Conservation (phyloP, 352 stramenopile genomes). For the Globisporangium orthogonon region DNA sequence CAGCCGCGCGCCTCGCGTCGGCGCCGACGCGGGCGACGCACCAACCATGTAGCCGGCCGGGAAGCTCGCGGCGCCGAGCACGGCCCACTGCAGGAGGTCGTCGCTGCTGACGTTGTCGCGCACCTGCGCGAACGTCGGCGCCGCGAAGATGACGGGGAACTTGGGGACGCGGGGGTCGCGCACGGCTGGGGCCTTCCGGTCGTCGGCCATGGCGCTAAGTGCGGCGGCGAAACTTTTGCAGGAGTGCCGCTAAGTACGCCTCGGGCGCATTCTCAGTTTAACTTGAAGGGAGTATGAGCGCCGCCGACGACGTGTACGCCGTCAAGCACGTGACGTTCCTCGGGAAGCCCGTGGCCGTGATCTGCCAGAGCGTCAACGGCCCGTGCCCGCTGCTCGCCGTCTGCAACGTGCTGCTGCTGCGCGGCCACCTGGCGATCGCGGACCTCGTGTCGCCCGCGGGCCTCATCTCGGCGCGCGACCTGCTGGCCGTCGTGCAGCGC, state of each 20-base stretch:
- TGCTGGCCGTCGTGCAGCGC: constrained; percentile 89
- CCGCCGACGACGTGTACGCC: constrained; percentile 52
- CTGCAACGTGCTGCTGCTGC: constrained; percentile 94
- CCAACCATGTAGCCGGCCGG: constrained; percentile 69
- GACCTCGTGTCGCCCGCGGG: constrained; percentile 34
- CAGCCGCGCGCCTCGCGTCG: neutral
- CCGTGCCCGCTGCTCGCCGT: constrained; percentile 96
- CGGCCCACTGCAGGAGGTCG: constrained; percentile 38
- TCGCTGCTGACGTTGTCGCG: constrained; percentile 42
- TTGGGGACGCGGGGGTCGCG: constrained; percentile 51
- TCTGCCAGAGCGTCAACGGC: constrained; percentile 98
- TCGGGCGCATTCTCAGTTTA: no score
- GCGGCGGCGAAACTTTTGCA: no score
- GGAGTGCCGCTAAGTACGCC: no score
- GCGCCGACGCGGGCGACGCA: constrained; percentile 12
- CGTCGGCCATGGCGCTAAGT: constrained; percentile 4
- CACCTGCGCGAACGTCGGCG: constrained; percentile 58
- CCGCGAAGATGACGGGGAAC: constrained; percentile 61
- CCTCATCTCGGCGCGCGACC: constrained; percentile 85
- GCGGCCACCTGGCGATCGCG: constrained; percentile 83
- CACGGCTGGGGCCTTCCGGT: constrained; percentile 35
- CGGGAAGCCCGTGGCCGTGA: constrained; percentile 73
- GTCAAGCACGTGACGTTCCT: constrained; percentile 82
- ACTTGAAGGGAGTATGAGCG: no score
- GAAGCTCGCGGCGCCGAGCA: constrained; percentile 44